phyloP scores from a whole-genome alignment of 805 yeast species.

The Hanseniaspora pseudoguilliermondii region DNA sequence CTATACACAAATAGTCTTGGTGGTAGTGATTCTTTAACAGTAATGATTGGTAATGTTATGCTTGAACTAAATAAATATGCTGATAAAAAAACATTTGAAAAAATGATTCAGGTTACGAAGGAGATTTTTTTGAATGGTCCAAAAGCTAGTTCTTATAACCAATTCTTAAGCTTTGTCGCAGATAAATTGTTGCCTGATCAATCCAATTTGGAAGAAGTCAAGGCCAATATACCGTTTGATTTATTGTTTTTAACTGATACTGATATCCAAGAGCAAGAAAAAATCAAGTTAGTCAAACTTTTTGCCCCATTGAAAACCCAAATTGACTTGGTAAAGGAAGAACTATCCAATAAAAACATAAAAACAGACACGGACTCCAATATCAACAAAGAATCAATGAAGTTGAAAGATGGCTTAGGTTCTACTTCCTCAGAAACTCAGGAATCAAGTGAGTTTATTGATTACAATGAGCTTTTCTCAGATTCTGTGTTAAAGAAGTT shows the following conservation, averaged over 20 bases:
- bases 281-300: not conserved
- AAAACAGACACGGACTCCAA: no score
- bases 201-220: not conserved
- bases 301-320: not conserved
- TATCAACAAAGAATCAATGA: no score
- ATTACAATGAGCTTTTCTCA: not conserved
- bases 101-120: not conserved
- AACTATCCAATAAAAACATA: not conserved
- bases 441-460: not conserved
- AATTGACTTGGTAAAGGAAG: not conserved
- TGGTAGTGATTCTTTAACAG: not conserved
- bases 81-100: not conserved
- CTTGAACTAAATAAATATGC: not conserved
- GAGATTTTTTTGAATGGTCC: not conserved
- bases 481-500: slow-evolving; percentile 1
- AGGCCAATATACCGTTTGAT: not conserved
- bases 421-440: not conserved
- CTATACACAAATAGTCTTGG: not conserved
- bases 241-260: not conserved
- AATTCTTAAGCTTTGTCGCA: not conserved
- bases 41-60: not conserved
- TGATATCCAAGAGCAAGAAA: not conserved
- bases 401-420: not conserved
- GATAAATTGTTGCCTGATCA: not conserved
- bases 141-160: not conserved